Conservation (phyloP, 768 basidiomycete species). For the Tricholomella constricta region DNA sequence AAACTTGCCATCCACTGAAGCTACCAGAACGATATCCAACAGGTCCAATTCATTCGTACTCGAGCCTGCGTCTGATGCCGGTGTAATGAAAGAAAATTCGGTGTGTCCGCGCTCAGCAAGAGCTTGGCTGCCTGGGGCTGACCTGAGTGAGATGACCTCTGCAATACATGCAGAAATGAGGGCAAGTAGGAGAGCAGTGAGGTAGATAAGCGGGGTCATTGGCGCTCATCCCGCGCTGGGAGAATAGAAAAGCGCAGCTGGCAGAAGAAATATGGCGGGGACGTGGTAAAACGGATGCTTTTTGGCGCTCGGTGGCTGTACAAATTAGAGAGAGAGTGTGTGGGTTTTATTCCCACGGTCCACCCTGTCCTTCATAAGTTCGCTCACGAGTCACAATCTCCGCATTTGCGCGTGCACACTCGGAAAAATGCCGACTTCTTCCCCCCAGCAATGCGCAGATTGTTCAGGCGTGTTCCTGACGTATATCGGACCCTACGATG, state of each 20-base stretch:
- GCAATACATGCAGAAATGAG: slow-evolving; percentile 32
- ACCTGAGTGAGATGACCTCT: slow-evolving; percentile 31
- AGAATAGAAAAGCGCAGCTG: slow-evolving; percentile 1
- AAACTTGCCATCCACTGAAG: slow-evolving; percentile 92
- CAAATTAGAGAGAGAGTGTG: neutral
- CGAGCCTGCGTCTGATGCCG: slow-evolving; percentile 12
- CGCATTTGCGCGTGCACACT: too few species aligned
- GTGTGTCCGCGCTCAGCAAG: slow-evolving; percentile 26
- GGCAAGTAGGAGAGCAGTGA: slow-evolving; percentile 26
- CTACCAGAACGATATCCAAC: slow-evolving; percentile 83
- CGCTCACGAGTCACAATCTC: too few species aligned
- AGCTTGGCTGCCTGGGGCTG: slow-evolving; percentile 22
- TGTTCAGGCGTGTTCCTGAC: too few species aligned
- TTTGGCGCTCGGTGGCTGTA: slow-evolving; percentile 10
- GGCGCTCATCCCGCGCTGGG: slow-evolving; percentile 28
- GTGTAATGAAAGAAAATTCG: slow-evolving; percentile 21
- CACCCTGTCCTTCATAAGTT: neutral
- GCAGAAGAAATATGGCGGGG: slow-evolving; percentile 2
- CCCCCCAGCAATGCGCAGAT: too few species aligned
- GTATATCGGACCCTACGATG: too few species aligned
- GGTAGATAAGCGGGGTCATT: slow-evolving; percentile 36
- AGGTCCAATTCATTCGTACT: slow-evolving; percentile 56
- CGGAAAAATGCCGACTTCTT: too few species aligned
- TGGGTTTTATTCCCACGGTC: too few species aligned
- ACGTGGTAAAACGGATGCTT: slow-evolving; percentile 4